Evolutionary conservation across 2,329 filamentous ascomycete species (phyloP).

Genomic region (Verticillium dahliae): DNA sequence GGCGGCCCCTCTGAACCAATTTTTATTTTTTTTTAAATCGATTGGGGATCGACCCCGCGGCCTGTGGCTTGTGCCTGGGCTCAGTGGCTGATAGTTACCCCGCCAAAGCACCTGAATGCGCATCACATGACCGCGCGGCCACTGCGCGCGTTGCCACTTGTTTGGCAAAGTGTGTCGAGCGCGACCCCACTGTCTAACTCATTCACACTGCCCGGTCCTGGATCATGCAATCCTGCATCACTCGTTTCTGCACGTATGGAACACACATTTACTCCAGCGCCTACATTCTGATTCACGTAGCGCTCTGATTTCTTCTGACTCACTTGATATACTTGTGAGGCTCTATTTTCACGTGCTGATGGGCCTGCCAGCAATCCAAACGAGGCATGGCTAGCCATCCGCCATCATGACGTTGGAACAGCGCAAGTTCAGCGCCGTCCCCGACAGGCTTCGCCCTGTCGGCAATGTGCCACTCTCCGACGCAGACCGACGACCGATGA

Average conservation of each 20-base stretch:
- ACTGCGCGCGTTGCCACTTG: conserved; percentile 4
- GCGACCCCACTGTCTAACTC: background rate
- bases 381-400: background rate
- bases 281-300: no score
- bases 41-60: conserved; percentile 8
- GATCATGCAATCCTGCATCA: no score
- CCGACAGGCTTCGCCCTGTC: conserved; percentile 19
- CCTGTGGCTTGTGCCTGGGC: conserved; percentile 8
- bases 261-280: no score
- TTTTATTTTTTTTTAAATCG: background rate
- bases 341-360: no score
- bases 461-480: background rate
- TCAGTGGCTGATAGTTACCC: conserved; percentile 6
- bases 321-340: no score
- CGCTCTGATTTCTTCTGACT: no score
- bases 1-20: background rate
- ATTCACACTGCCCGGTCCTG: background rate
- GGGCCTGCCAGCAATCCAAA: background rate
- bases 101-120: background rate
- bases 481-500: conserved; percentile 23
- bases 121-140: conserved; percentile 4
- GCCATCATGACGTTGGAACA: conserved; percentile 29
- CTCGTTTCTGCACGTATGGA: no score
- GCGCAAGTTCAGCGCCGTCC: conserved; percentile 36
- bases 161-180: background rate